These are phyloP conservation scores for Kwoniella shivajii DNA, from an alignment of 1,284 basidiomycete genomes.

Conservation along the genomic window DNA sequence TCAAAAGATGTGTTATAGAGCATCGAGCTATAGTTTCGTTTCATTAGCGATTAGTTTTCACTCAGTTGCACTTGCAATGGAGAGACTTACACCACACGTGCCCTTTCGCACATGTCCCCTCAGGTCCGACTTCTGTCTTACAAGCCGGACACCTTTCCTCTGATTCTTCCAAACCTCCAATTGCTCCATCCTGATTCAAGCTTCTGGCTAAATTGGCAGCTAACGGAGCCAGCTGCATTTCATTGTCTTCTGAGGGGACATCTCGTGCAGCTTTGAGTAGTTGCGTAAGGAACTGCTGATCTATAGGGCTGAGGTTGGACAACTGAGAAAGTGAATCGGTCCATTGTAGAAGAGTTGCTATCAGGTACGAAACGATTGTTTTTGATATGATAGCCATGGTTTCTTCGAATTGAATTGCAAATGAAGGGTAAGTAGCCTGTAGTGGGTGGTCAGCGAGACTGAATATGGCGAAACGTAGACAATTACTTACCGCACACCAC, in stretches of 20 bases:
- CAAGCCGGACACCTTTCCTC: slow-evolving; percentile 30
- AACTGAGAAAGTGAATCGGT: background rate
- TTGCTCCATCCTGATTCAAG: background rate
- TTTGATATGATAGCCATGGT: background rate
- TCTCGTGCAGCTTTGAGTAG: slow-evolving; percentile 6
- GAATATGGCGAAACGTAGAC: background rate
- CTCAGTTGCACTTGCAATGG: background rate
- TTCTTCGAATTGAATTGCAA: background rate
- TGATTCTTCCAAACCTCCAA: background rate
- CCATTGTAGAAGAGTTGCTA: slow-evolving; percentile 5
- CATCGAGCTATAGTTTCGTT: slow-evolving; percentile 37
- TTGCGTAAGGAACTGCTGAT: slow-evolving; percentile 1
- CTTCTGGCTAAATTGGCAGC: background rate
- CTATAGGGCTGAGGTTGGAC: background rate
- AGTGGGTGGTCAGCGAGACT: background rate
- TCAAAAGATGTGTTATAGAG: slow-evolving; percentile 38
- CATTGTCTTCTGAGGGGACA: background rate
- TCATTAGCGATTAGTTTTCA: background rate
- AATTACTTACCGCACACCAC: slow-evolving; percentile 23
- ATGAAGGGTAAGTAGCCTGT: background rate
- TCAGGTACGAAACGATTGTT: background rate
- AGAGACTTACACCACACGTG: slow-evolving; percentile 46
- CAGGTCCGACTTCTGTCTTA: background rate
- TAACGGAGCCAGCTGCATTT: background rate
- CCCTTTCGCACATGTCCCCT: slow-evolving; percentile 25